Percentiles rank a stretch among this genome's conserved stretches.
Evolutionary conservation across 176 grass and related monocot species (phyloP).

Genomic region (Paspalum notatum): DNA sequence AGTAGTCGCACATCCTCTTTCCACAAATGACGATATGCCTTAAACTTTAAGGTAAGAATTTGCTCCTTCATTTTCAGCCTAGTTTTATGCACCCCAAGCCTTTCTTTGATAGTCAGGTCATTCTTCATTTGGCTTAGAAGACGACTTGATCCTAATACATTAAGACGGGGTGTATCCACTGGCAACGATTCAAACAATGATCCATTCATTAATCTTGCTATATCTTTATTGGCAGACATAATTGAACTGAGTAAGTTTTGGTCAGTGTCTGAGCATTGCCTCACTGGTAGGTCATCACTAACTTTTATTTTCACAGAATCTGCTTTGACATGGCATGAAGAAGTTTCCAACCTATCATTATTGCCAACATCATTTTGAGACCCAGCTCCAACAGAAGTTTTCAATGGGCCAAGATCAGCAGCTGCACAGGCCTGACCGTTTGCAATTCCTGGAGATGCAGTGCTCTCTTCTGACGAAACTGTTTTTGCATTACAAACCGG

Average conservation of each 20-base stretch:
- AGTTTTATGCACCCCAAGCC: constrained; percentile 49
- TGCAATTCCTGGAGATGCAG: constrained; percentile 27
- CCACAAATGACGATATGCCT: constrained; percentile 73
- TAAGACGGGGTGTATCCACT: constrained; percentile 33
- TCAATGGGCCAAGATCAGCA: constrained; percentile 36
- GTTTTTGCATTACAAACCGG: constrained; percentile 30
- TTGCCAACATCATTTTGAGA: constrained; percentile 27
- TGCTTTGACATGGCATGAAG: constrained; percentile 39
- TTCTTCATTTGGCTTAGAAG: constrained; percentile 44
- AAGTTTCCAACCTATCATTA: constrained; percentile 28
- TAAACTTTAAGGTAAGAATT: constrained; percentile 84
- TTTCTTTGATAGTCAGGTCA: constrained; percentile 61
- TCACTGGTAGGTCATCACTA: constrained; percentile 12
- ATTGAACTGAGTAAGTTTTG: constrained; percentile 53
- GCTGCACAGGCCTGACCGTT: background rate
- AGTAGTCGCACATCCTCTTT: constrained; percentile 82
- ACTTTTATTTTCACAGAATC: constrained; percentile 34
- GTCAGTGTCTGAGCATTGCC: constrained; percentile 24
- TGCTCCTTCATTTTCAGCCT: constrained; percentile 70
- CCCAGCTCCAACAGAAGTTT: constrained; percentile 22
- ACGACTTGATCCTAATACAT: constrained; percentile 50
- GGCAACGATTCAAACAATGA: constrained; percentile 47
- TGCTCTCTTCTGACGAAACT: constrained; percentile 52
- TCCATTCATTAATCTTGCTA: constrained; percentile 41
- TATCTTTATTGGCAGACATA: constrained; percentile 48